A percentile compares a stretch with the other conserved stretches of the same genome.
Evolutionary conservation across 352 stramenopile species (phyloP).

Genomic region (Globisporangium cylindrosporum): DNA sequence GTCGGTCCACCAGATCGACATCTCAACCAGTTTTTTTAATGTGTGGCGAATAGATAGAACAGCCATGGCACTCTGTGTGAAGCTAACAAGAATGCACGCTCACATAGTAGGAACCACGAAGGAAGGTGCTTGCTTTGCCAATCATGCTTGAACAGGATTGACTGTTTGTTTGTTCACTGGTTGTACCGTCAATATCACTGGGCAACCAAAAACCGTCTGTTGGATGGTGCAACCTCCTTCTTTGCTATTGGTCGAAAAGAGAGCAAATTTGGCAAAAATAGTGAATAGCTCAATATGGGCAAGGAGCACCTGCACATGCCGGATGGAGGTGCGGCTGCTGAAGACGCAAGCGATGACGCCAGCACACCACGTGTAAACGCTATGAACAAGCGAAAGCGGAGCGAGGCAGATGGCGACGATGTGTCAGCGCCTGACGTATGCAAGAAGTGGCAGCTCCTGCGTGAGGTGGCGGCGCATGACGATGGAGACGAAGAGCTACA

Average conservation of each 20-base stretch:
- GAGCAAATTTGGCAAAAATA: background rate
- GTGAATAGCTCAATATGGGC: background rate
- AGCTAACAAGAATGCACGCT: no score
- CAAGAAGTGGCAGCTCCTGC: background rate
- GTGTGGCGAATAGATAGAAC: background rate
- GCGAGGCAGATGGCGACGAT: background rate
- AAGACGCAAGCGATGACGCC: background rate
- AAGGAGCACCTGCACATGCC: background rate
- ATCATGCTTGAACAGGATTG: no score
- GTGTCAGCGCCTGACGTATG: background rate
- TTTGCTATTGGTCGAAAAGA: background rate
- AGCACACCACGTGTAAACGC: no score
- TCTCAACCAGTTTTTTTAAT: conserved; percentile 73
- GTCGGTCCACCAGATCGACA: conserved; percentile 33
- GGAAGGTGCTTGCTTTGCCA: no score
- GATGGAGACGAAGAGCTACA: background rate
- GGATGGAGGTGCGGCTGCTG: background rate
- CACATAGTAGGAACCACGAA: no score
- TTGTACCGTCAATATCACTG: no score
- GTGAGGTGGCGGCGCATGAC: background rate
- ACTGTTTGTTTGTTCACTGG: no score
- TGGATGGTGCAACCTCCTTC: background rate
- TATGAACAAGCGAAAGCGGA: background rate
- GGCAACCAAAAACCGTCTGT: no score
- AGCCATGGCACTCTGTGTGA: background rate